Base-by-base conservation (phyloP, 352 stramenopile genomes). In the Phytophthora chlamydospora region DNA sequence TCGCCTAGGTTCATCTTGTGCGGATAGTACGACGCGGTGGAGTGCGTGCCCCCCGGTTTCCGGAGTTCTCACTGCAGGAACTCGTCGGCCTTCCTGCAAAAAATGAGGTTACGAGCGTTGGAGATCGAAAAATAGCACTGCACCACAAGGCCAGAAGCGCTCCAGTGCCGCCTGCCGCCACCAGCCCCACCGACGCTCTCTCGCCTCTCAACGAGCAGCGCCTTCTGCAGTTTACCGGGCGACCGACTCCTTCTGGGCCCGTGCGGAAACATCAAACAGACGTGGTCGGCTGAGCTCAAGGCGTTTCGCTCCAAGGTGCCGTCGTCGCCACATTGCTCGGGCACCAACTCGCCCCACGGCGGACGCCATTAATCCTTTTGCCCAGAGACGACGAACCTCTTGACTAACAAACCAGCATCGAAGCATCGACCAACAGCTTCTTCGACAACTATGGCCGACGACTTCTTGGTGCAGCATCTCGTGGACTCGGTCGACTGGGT, bases 401-500 rank as follows among this genome's bases (percentile, higher is more conserved):
- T 45, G 8, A 56, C 48, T n/a, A 32, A 12, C 36, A 31, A 13
- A 58, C 35, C 36, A 7, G 13, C 12, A 11, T 48, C 12, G 14
- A 29, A 57, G 38, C 55, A 43, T 49, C 45, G 44, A 43, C 27
- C 9, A 53, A 36, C 40, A 6, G 13, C 50, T 48, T 17, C n/a
- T 33, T 41, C n/a, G n/a, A 31, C 5, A 16, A 45, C 14, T 38
- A 56, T 49, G 7, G 40, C 44, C 21, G 72, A 88, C 58, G 73
- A 89, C 32, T 80, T 89, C 47, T 71, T 90, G 54, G 80, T 90
- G 41, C 69, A 85, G 61, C 83, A 90, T 44, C 77, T 95, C 36
- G 76, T 91, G 17, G 80, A 92, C 64, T 78, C 82, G 8, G 68
- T 73, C 13, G 74, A 95, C 73, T 93, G 83, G 83, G 85, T 95